Base-by-base conservation (phyloP, 805 yeast species). In the Danielozyma ontarioensis region DNA sequence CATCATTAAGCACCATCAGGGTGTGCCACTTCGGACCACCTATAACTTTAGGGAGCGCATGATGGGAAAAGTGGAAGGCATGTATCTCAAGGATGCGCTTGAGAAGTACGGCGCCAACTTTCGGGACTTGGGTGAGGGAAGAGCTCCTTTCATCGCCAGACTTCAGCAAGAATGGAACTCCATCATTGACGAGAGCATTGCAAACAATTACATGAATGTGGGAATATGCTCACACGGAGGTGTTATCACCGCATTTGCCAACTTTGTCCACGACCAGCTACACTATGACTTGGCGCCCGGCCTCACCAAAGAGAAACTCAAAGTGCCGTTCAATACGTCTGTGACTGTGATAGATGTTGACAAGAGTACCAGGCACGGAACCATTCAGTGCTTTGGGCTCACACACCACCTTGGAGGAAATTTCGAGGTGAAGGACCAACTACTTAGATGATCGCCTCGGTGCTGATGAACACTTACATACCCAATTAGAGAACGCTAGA, bases 201-300 rank as follows among this genome's bases (percentile, higher is more conserved):
- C 43, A 0, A 48, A 58, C 2, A 55, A 55, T 16, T 50, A 57
- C 35, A 57, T 56, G 31, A 83, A 83, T 45, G 69, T 82, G 2
- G 62, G 79, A 11, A 38, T 84, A 14, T 75, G 86, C 36, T 76
- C 87, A 11, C 95, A 86, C 53, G 95, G 95, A 14, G 95, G 95
- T 6, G 82, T 83, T 2, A 78, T 86, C 13, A 72, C 85, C 29
- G 72, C 77, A 18, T 68, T 80, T 24, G 51, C 75, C 25, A 71
- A 72, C 39, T 66, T 78, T 51, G 58, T 82, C 27, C 57, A 75
- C 31, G 46, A 54, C 4, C 67, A 62, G 15, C 45, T 49, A 18
- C 47, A 53, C 10, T 76, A 63, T 42, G 40, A 40, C 2, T 62
- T 76, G 32, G 58, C 55, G 3, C 55, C 59, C 3, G 62, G 59